A percentile compares a stretch with the other conserved stretches of the same genome.
phyloP scores from a whole-genome alignment of 2,329 filamentous ascomycete species.

The Pezicula carpinea region DNA sequence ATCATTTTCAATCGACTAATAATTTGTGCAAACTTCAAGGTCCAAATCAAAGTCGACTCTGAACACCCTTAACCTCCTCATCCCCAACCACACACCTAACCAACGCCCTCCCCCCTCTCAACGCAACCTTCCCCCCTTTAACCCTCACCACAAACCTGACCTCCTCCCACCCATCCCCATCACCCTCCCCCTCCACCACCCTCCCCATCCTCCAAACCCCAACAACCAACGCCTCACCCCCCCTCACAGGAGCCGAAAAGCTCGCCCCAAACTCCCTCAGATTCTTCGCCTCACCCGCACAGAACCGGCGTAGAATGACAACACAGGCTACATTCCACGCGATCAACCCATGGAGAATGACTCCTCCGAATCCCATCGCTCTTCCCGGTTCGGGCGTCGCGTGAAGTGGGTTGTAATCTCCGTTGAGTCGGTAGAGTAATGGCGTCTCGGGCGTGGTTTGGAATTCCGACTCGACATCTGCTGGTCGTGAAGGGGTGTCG shows the following conservation, averaged over 20 bases:
- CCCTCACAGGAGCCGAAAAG: slow-evolving; percentile 79
- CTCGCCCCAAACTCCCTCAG: slow-evolving; percentile 84
- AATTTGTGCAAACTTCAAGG: no score
- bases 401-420: slow-evolving; percentile 89
- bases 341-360: slow-evolving; percentile 84
- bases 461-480: no score
- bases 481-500: no score
- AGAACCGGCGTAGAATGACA: slow-evolving; percentile 64
- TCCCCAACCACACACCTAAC: background rate
- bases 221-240: slow-evolving; percentile 72
- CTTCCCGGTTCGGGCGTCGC: slow-evolving; percentile 75
- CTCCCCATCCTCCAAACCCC: slow-evolving; percentile 73
- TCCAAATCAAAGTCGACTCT: no score
- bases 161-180: slow-evolving; percentile 65
- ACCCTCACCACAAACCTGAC: slow-evolving; percentile 72
- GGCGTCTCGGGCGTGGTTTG: no score
- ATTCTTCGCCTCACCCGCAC: slow-evolving; percentile 69
- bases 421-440: slow-evolving; percentile 53
- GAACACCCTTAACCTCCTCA: background rate
- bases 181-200: slow-evolving; percentile 58
- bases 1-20: no score
- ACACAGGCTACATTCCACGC: slow-evolving; percentile 77
- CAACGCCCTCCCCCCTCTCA: slow-evolving; percentile 77
- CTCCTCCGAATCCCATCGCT: slow-evolving; percentile 83
- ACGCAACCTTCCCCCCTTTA: slow-evolving; percentile 72